Base-by-base conservation (phyloP, 805 yeast species). In the Metschnikowia cerradonensis region DNA sequence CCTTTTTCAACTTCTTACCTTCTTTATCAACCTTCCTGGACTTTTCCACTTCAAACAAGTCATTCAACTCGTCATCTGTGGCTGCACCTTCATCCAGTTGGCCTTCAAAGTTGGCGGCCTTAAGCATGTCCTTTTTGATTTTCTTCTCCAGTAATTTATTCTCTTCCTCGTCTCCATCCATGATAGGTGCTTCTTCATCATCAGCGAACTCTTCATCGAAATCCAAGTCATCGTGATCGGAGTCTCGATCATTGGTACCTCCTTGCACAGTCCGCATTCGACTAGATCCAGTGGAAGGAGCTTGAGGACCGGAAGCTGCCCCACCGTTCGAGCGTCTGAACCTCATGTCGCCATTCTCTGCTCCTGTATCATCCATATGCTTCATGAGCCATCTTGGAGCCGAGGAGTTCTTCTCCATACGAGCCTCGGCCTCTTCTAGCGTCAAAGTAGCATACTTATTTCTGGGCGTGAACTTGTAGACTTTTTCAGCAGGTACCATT, bases 121-220 rank as follows among this genome's bases (percentile, higher is more conserved):
- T 80, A 52, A 86, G 71, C 96, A 88, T 88, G 66, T 89, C 96
- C 56, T 79, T 83, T 66, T 88, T 90, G 65, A 89, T 84, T 60
- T 88, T 84, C 57, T 78, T 81, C 67, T 94, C 97, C 47, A 90
- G 87, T 55, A 90, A 87, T 66, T 87, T 90, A 66, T 89, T 88
- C 63, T 94, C 98, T 62, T 94, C 97, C 63, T 92, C 98, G 54
- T 91, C 83, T 43, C 97, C 97, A 62, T 92, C 98, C 77, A 92
- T 82, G 52, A 94, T 88, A 30, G 99, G 99, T 1, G 98, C 98
- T 66, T 92, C 99, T 71, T 94, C 99, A 67, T 94, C 99, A 67
- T 94, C 99, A 26, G 94, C 97, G 69, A 94, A 94, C 66, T 91
- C 97, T 66, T 94, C 98, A 59, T 94, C 97, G 62, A 78, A 92